Evolutionary conservation across 805 yeast species (phyloP).

Genomic region (Kuraishia ogatae): DNA sequence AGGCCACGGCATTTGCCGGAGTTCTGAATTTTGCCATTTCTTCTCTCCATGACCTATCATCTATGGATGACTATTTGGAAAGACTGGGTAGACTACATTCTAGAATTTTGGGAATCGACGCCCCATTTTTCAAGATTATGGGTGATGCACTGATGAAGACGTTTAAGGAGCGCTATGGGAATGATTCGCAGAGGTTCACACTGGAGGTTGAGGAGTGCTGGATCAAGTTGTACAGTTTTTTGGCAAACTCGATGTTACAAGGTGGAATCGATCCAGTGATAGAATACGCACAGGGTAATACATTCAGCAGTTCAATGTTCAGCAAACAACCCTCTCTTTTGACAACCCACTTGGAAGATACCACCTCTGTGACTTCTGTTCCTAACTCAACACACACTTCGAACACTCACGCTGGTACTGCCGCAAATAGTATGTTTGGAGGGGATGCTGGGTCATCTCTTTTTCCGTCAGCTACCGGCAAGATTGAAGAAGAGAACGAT

Average conservation of each 20-base stretch:
- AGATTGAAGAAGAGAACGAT: background rate
- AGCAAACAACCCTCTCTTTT: background rate
- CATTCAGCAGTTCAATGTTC: background rate
- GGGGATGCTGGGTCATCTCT: background rate
- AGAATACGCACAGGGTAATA: slow-evolving; percentile 12
- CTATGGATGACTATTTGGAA: slow-evolving; percentile 49
- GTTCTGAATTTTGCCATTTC: slow-evolving; percentile 61
- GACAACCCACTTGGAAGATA: background rate
- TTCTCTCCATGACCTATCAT: slow-evolving; percentile 49
- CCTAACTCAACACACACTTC: background rate
- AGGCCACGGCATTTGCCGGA: slow-evolving; percentile 75
- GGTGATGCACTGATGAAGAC: slow-evolving; percentile 66
- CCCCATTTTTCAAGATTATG: slow-evolving; percentile 60
- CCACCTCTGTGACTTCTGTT: background rate
- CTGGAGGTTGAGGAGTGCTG: slow-evolving; percentile 59
- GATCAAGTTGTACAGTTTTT: slow-evolving; percentile 60
- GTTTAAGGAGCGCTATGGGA: slow-evolving; percentile 49
- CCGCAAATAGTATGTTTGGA: background rate
- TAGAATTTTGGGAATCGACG: slow-evolving; percentile 65
- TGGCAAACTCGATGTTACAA: slow-evolving; percentile 60
- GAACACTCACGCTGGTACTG: background rate
- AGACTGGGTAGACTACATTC: slow-evolving; percentile 69
- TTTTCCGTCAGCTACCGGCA: background rate
- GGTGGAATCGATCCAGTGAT: slow-evolving; percentile 46
- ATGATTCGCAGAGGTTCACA: slow-evolving; percentile 31